phyloP scores from a whole-genome alignment of 371 early-diverging fungal species.

The Rhizomucor miehei region DNA sequence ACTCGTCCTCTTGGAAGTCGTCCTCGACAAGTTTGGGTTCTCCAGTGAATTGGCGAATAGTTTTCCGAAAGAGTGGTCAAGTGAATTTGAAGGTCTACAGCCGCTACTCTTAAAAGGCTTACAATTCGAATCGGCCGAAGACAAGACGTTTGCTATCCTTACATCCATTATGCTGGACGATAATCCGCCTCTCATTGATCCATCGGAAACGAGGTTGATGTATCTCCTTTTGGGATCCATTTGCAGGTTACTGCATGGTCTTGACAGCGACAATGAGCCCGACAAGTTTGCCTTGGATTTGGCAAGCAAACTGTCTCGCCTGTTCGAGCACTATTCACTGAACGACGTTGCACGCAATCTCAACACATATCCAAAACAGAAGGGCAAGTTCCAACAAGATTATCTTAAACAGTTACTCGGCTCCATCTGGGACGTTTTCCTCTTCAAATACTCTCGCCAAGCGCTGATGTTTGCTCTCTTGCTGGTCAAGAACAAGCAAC shows the following conservation, averaged over 20 bases:
- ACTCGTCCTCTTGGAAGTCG: slow-evolving; percentile 58
- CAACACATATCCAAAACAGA: slow-evolving; percentile 59
- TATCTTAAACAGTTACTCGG: slow-evolving; percentile 66
- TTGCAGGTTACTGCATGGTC: slow-evolving; percentile 64
- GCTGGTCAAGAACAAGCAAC: slow-evolving; percentile 61
- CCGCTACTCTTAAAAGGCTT: slow-evolving; percentile 76
- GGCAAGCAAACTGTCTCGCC: slow-evolving; percentile 47
- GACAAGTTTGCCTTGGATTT: slow-evolving; percentile 24
- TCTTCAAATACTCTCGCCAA: slow-evolving; percentile 59
- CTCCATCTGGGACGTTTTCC: slow-evolving; percentile 63
- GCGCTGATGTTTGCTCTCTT: slow-evolving; percentile 63
- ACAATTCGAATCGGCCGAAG: slow-evolving; percentile 60
- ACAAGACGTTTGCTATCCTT: slow-evolving; percentile 35
- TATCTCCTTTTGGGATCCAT: slow-evolving; percentile 67
- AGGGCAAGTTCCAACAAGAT: slow-evolving; percentile 70
- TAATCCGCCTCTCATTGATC: slow-evolving; percentile 66
- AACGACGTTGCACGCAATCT: slow-evolving; percentile 55
- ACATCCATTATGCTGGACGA: slow-evolving; percentile 48
- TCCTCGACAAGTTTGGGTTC: slow-evolving; percentile 48
- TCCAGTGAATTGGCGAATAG: slow-evolving; percentile 32
- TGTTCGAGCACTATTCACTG: slow-evolving; percentile 55
- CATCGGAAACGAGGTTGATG: slow-evolving; percentile 56
- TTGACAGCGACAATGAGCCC: slow-evolving; percentile 35
- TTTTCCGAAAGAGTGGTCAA: slow-evolving; percentile 76
- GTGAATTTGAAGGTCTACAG: slow-evolving; percentile 74